Conservation (phyloP, 768 basidiomycete genomes). For the Hemileccinum impolitum region DNA sequence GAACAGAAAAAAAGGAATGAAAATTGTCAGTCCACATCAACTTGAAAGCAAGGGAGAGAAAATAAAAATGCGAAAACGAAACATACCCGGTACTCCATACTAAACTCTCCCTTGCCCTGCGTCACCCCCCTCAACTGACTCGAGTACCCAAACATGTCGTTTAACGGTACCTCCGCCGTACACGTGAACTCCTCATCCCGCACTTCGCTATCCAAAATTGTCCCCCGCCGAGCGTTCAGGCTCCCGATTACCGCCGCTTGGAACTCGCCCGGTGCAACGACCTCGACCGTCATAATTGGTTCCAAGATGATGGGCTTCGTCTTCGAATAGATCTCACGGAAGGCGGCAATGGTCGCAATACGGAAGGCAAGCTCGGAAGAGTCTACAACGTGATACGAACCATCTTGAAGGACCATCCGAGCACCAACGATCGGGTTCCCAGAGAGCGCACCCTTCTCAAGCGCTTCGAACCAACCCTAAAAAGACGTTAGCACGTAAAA, state of each 20-base stretch:
- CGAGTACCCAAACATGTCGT: conserved; percentile 99
- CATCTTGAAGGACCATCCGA: conserved; percentile 86
- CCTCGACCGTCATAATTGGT: conserved; percentile 98
- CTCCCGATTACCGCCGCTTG: conserved; percentile 94
- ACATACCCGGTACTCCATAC: conserved; percentile 74
- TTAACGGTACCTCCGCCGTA: conserved; percentile 87
- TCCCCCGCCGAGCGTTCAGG: conserved; percentile 87
- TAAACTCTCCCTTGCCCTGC: conserved; percentile 93
- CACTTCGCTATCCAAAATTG: conserved; percentile 93
- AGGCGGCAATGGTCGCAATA: conserved; percentile 85
- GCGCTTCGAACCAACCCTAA: conserved; percentile 91
- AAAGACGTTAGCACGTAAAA: not conserved
- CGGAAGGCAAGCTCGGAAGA: conserved; percentile 96
- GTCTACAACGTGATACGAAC: conserved; percentile 90
- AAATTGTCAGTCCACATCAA: not conserved
- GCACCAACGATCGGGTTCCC: conserved; percentile 87
- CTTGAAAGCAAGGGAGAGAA: not conserved
- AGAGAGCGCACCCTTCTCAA: conserved; percentile 85
- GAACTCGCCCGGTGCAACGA: conserved; percentile 94
- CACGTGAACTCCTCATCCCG: conserved; percentile 96
- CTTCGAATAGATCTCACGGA: conserved; percentile 82
- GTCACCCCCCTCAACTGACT: conserved; percentile 90
- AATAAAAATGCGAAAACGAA: not conserved
- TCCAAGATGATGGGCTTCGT: conserved; percentile 84
- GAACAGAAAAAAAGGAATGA: not conserved